Evolutionary conservation across 805 yeast genomes (phyloP), one percentile per base, ranked within the genome.

Genomic region (Spathaspora arborariae): DNA sequence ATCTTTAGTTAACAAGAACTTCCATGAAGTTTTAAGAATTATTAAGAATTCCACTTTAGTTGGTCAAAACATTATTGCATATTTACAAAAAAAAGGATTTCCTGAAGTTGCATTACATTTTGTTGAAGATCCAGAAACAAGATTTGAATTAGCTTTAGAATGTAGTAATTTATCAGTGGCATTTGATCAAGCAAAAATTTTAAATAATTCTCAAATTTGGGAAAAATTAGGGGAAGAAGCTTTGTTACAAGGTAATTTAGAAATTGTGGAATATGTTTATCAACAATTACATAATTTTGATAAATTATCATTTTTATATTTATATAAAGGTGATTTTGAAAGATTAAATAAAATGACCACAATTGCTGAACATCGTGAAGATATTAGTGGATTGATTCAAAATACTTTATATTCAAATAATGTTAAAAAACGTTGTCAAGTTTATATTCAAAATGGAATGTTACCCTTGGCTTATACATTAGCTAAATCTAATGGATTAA

Each of bases 31-130:
- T 16, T 76, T 91, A 55, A 80, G 96, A 55, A 81, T 94, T 55
- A 94, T 94, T 66, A 84, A 82, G 60, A 82, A 79, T 48, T 91
- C 98, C 19, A 90, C 88, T 59, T 77, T 94, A 61, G 99, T 94
- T 44, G 99, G 99, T 53, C 97, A 95, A 72, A 89, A 91, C 64
- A 94, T 94, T 62, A 91, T 94, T 64, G 94, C 95, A 3, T 94
- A 92, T 65, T 77, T 94, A 59, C 96, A 94, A 65, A 85, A 91
- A 72, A 81, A 88, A 62, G 99, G 99, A 2, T 92, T 85, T 64
- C 98, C 99, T 21, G 99, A 94, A 68, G 84, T 94, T 65, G 99
- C 99, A 2, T 76, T 94, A 51, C 97, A 92, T 67, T 95, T 94
- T 62, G 99, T 94, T 45, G 86, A 90, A 68, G 99, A 94, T 64